Conservation (phyloP, 2,329 filamentous ascomycete genomes). For the Beauveria varroae region DNA sequence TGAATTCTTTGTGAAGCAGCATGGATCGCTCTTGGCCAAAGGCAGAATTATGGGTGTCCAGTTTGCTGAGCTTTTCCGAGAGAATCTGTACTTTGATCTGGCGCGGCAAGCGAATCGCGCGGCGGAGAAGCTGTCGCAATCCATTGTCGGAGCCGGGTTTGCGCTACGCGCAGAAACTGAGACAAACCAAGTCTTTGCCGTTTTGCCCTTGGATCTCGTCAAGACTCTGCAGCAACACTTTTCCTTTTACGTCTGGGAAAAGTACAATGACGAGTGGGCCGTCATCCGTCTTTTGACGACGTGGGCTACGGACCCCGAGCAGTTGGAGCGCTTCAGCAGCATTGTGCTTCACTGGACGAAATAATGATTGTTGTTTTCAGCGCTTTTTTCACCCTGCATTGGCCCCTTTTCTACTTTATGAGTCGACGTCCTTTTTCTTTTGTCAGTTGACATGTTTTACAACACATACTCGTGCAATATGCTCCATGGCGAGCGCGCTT, state of each 20-base stretch:
- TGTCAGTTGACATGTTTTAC: neutral
- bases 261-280: slow-evolving; percentile 27
- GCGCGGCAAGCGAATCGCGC: slow-evolving; percentile 36
- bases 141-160: slow-evolving; percentile 35
- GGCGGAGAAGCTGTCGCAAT: slow-evolving; percentile 34
- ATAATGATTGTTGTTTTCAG: neutral
- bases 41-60: slow-evolving; percentile 40
- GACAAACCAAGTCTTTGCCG: slow-evolving; percentile 45
- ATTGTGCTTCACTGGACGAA: slow-evolving; percentile 17
- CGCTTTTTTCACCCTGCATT: neutral
- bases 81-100: slow-evolving; percentile 38
- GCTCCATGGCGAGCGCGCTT: no score
- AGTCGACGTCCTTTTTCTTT: neutral
- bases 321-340: slow-evolving; percentile 32
- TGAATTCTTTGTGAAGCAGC: slow-evolving; percentile 44
- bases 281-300: slow-evolving; percentile 41
- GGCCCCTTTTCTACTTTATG: no score
- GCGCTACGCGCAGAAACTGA: slow-evolving; percentile 35
- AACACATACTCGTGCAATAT: neutral
- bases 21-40: slow-evolving; percentile 42
- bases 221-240: slow-evolving; percentile 33
- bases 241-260: slow-evolving; percentile 41
- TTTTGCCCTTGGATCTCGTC: slow-evolving; percentile 32
- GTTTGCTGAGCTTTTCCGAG: slow-evolving; percentile 41
- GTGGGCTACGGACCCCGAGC: slow-evolving; percentile 38